phyloP scores from a whole-genome alignment of 495 filamentous ascomycete species.

The Pseudomonodictys pantanalensis region DNA sequence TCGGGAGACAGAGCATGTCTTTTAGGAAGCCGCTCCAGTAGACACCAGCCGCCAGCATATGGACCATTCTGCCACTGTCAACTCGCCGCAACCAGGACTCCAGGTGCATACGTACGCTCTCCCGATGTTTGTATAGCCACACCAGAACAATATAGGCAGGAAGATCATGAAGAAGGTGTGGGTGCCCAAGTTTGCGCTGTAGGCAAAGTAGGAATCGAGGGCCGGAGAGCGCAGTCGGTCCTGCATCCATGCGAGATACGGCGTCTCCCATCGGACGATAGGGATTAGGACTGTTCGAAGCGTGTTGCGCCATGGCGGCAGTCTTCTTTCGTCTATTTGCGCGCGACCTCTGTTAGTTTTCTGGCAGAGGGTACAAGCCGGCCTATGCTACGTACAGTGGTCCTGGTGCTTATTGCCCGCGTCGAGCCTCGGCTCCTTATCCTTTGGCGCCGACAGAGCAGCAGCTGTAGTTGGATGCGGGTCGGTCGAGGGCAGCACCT shows the following conservation, averaged over 20 bases:
- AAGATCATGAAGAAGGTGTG: constrained; percentile 98
- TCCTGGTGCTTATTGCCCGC: constrained; percentile 42
- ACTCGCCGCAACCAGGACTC: neutral
- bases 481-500: neutral
- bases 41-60: constrained; percentile 83
- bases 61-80: constrained; percentile 62
- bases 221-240: constrained; percentile 58
- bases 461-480: neutral
- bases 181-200: constrained; percentile 94
- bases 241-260: constrained; percentile 85
- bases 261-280: constrained; percentile 90
- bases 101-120: constrained; percentile 63
- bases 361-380: neutral
- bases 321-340: constrained; percentile 67
- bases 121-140: constrained; percentile 74
- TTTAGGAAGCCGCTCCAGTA: constrained; percentile 94
- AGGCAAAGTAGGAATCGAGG: constrained; percentile 92
- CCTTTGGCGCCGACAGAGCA: neutral
- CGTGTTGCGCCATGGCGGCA: constrained; percentile 86
- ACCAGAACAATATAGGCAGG: constrained; percentile 93
- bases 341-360: neutral
- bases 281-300: constrained; percentile 79
- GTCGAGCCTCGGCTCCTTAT: constrained; percentile 32
- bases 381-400: constrained; percentile 37
- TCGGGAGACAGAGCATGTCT: constrained; percentile 89